Percentiles rank a stretch among this genome's conserved stretches.
These are phyloP conservation scores for Neonectria sp. DNA, from an alignment of 2,329 filamentous ascomycete species.

Conservation along the genomic window DNA sequence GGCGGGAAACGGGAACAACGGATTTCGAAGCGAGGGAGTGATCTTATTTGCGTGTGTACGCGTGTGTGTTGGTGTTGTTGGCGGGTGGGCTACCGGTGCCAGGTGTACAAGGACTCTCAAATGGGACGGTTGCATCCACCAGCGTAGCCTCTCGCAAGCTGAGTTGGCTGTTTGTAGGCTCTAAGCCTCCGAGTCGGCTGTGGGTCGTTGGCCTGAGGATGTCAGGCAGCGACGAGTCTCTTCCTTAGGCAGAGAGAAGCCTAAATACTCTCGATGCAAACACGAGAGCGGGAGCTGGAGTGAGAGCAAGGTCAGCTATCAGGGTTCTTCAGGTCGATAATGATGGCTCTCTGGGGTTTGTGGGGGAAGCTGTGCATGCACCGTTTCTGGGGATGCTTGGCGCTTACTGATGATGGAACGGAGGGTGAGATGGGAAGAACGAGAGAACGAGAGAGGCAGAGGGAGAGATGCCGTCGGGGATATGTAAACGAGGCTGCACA, in stretches of 20 bases:
- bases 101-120: slow-evolving; percentile 17
- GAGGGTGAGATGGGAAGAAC: background rate
- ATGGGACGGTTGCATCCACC: slow-evolving; percentile 23
- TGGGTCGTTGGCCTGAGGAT: slow-evolving; percentile 4
- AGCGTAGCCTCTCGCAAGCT: slow-evolving; percentile 8
- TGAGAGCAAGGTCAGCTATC: background rate
- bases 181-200: background rate
- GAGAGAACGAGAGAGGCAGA: background rate
- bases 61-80: slow-evolving; percentile 1
- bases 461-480: background rate
- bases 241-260: slow-evolving; percentile 4
- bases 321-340: background rate
- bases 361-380: background rate
- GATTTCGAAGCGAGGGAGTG: background rate
- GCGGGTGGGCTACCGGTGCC: background rate
- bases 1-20: background rate
- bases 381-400: background rate
- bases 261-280: background rate
- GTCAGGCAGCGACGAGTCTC: slow-evolving; percentile 14
- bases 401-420: background rate
- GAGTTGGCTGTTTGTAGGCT: slow-evolving; percentile 8
- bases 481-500: background rate
- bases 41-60: background rate
- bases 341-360: background rate
- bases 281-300: background rate